Evolutionary conservation across 768 basidiomycete genomes (phyloP).

Genomic region (Boletus huronensis): DNA sequence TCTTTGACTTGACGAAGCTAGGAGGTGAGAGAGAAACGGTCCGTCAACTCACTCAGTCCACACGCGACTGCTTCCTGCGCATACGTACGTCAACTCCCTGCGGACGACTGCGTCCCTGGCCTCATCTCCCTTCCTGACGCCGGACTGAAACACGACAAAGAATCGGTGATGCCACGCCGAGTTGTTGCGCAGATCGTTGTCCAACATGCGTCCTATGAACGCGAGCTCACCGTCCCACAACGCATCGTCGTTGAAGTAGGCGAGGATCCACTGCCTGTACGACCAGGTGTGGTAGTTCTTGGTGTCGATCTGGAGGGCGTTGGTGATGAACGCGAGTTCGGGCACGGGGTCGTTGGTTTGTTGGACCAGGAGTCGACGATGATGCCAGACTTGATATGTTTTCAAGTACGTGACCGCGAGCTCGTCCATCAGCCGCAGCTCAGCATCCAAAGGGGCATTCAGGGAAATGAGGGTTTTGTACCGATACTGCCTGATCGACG

Average conservation of each 20-base stretch:
- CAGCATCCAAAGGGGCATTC: slow-evolving; percentile 63
- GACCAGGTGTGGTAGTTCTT: slow-evolving; percentile 99
- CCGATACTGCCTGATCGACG: slow-evolving; percentile 79
- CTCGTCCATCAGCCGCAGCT: slow-evolving; percentile 84
- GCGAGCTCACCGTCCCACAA: slow-evolving; percentile 75
- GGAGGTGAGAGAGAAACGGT: neutral
- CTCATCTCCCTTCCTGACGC: slow-evolving; percentile 57
- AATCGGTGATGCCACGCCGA: slow-evolving; percentile 97
- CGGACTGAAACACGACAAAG: slow-evolving; percentile 76
- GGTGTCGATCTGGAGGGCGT: slow-evolving; percentile 66
- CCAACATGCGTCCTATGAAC: slow-evolving; percentile 67
- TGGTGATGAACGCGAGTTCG: slow-evolving; percentile 80
- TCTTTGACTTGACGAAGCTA: slow-evolving; percentile 81
- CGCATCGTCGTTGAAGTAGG: slow-evolving; percentile 71
- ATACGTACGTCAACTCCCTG: slow-evolving; percentile 74
- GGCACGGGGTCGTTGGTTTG: slow-evolving; percentile 48
- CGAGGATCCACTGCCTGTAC: slow-evolving; percentile 92
- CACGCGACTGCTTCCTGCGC: neutral
- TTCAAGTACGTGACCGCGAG: slow-evolving; percentile 83
- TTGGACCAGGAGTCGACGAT: slow-evolving; percentile 72
- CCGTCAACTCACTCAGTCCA: neutral
- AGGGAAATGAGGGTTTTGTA: slow-evolving; percentile 79
- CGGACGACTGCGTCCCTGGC: slow-evolving; percentile 56
- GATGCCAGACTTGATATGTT: slow-evolving; percentile 98
- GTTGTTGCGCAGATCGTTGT: slow-evolving; percentile 86